Percentiles rank a stretch among this genome's conserved stretches.
These are phyloP conservation scores for Solanum appendiculatum DNA, from an alignment of 257 asterid genomes.

Conservation along the genomic window DNA sequence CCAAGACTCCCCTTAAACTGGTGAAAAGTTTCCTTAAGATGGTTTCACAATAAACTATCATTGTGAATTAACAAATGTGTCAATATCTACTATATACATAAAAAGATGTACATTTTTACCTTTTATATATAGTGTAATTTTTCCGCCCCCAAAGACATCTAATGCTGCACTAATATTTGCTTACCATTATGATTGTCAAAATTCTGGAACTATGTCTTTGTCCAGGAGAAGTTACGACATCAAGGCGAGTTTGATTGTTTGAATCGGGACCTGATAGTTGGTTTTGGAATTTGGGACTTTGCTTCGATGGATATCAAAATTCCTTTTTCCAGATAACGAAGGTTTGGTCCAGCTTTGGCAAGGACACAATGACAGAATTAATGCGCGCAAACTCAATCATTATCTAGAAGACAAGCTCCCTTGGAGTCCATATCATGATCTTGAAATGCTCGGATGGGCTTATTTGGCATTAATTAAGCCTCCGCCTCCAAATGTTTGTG, in stretches of 20 bases:
- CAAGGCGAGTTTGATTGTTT: slow-evolving; percentile 56
- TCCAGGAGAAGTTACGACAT: slow-evolving; percentile 46
- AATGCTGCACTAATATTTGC: not conserved
- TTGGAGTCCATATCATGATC: slow-evolving; percentile 64
- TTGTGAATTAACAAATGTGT: slow-evolving; percentile 34
- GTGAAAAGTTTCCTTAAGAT: slow-evolving; percentile 37
- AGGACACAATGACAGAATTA: slow-evolving; percentile 43
- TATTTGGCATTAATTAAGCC: slow-evolving; percentile 46
- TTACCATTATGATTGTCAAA: not conserved
- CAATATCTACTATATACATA: not conserved
- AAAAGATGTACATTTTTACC: not conserved
- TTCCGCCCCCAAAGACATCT: slow-evolving; percentile 15
- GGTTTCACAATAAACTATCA: slow-evolving; percentile 34
- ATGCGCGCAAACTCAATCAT: slow-evolving; percentile 35
- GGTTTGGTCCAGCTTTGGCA: slow-evolving; percentile 70
- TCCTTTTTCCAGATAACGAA: slow-evolving; percentile 51
- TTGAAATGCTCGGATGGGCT: slow-evolving; percentile 36
- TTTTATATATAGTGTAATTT: too few relatives aligned
- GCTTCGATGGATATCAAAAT: slow-evolving; percentile 37
- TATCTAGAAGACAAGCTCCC: slow-evolving; percentile 43
- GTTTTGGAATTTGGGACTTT: slow-evolving; percentile 53
- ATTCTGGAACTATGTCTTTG: not conserved
- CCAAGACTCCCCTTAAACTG: not conserved
- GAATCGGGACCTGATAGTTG: slow-evolving; percentile 39
- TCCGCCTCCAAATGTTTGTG: slow-evolving; percentile 49